Evolutionary conservation across 176 grass and related monocot species (phyloP).

Genomic region (Musa itinerans): DNA sequence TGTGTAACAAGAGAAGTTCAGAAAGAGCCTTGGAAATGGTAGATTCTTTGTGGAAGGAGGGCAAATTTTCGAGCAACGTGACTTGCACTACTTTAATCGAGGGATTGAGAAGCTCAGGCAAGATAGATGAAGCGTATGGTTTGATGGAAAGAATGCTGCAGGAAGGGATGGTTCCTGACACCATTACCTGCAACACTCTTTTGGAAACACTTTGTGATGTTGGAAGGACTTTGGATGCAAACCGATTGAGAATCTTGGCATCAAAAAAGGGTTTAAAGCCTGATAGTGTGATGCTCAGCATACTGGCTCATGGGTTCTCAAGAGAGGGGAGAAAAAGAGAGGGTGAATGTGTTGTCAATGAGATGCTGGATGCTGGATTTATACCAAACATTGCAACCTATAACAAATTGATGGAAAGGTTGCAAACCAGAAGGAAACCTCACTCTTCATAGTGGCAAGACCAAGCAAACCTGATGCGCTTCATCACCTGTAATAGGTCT

Average conservation of each 20-base stretch:
- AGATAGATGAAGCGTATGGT: neutral
- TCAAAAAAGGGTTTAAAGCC: neutral
- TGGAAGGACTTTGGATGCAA: neutral
- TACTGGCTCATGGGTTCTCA: neutral
- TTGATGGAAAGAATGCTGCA: constrained; percentile 11
- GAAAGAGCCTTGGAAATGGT: constrained; percentile 6
- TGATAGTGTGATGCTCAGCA: constrained; percentile 2
- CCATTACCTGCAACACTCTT: constrained; percentile 6
- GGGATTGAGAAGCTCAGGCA: neutral
- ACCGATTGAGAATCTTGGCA: neutral
- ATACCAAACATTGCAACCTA: constrained; percentile 9
- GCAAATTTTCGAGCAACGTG: neutral
- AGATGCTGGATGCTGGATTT: constrained; percentile 8
- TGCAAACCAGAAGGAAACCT: neutral
- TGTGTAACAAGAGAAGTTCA: neutral
- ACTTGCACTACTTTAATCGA: constrained; percentile 2
- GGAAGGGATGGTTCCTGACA: constrained; percentile 5
- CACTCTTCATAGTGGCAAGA: neutral
- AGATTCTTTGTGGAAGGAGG: neutral
- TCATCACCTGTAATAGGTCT: neutral
- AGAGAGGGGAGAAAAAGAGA: constrained; percentile 3
- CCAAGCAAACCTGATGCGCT: neutral
- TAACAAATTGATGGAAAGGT: constrained; percentile 1
- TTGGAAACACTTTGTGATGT: neutral
- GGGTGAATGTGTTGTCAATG: constrained; percentile 3